Base-by-base conservation (phyloP, 2,329 filamentous ascomycete genomes). In the Diaporthe australafricana region DNA sequence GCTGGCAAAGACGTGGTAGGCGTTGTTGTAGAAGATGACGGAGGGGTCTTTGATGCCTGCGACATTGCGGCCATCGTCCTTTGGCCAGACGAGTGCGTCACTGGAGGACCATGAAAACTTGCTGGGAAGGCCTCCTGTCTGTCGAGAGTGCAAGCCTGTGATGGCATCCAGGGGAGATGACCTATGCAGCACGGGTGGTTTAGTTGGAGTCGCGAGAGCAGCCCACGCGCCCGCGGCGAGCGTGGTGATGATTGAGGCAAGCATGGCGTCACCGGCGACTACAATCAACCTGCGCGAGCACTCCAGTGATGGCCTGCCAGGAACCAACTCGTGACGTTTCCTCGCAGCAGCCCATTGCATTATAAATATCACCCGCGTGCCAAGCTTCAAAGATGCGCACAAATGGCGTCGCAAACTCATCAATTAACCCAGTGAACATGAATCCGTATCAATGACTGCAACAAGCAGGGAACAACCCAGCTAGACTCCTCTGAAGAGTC, bases 31-130 rank as follows among this genome's bases (percentile, higher is more conserved):
- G 50, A 53, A 53, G 50, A 53, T 27, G 50, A 32, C 12, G 27
- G 50, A 53, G 17, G 50, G 50, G 50, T 53, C 50, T 30, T 53
- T 53, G 50, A 53, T 53, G 50, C 50, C 50, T 12, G 50, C 50
- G 27, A 53, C 30, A 25, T 53, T 53, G 25, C 50, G 27, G 50
- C 50, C 50, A 25, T 53, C 50, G 16, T 53, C 16, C 27, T 53
- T 53, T 53, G 50, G 50, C 50, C 27, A 53, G 16, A 53, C 50
- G 25, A 53, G 20, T 9, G 52, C 52, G 52, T n/a, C 16, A 14
- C 27, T n/a, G 8, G 52, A 55, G 17, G 52, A 35, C 52, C 52
- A 32, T 17, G 27, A 32, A 27, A 55, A 35, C 3, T 55, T 55
- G 17, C 17, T 55, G 52, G 52, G 52, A 9, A 55, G 9, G 8